These are phyloP conservation scores for Penicillium sp. DNA, from an alignment of 2,329 filamentous ascomycete genomes.

Conservation along the genomic window DNA sequence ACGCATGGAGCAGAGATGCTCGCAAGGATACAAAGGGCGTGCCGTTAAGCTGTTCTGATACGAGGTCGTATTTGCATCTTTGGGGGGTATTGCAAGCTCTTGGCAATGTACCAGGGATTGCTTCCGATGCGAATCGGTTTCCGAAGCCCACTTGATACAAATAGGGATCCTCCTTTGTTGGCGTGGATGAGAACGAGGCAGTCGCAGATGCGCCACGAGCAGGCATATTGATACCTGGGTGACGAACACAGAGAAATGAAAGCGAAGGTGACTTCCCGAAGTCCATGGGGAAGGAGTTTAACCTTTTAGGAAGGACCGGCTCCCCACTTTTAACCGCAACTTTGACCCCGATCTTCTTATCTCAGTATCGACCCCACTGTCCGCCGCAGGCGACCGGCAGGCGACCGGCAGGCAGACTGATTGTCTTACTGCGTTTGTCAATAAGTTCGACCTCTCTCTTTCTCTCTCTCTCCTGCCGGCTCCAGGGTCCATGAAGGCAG, in stretches of 20 bases:
- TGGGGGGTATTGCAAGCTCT: not conserved
- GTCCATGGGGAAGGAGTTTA: not conserved
- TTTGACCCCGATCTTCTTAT: not conserved
- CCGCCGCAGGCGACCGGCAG: not conserved
- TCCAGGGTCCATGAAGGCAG: not conserved
- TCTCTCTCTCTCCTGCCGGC: not conserved
- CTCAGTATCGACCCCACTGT: not conserved
- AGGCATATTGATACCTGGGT: not conserved
- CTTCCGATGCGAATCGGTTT: not conserved
- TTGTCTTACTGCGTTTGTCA: not conserved
- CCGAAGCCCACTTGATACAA: not conserved
- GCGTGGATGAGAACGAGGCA: not conserved
- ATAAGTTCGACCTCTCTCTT: not conserved
- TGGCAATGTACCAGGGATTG: not conserved
- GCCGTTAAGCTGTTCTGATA: not conserved
- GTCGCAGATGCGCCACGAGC: not conserved
- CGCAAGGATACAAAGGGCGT: not conserved
- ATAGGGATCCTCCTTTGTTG: not conserved
- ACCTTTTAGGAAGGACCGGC: not conserved
- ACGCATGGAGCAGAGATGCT: not conserved
- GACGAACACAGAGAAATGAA: not conserved
- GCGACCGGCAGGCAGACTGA: not conserved
- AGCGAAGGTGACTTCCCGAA: not conserved
- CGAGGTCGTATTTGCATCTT: not conserved
- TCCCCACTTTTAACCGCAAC: not conserved